A percentile compares a stretch with the other conserved stretches of the same genome.
Conservation (phyloP, 805 yeast genomes). For the Yarrowia deformans region DNA sequence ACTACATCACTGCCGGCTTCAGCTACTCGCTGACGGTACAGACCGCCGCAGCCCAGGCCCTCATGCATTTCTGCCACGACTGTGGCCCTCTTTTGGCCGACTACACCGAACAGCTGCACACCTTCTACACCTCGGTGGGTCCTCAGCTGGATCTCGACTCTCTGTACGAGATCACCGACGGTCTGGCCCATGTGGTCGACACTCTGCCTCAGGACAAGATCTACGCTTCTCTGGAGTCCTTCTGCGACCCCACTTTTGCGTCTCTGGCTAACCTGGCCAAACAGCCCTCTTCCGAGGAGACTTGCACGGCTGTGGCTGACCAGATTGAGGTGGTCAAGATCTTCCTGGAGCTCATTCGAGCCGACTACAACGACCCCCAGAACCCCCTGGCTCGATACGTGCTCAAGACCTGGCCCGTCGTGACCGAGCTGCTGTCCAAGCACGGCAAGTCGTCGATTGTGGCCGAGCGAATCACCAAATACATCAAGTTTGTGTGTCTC, state of each 20-base stretch:
- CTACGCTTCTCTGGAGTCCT: constrained; percentile 63
- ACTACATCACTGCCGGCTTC: constrained; percentile 84
- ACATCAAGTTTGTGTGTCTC: constrained; percentile 64
- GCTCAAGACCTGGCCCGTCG: constrained; percentile 67
- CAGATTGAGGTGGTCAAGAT: constrained; percentile 72
- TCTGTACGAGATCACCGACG: constrained; percentile 82
- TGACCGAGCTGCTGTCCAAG: constrained; percentile 57
- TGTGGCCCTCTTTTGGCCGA: constrained; percentile 71
- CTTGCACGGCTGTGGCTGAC: constrained; percentile 65
- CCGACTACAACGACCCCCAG: constrained; percentile 48
- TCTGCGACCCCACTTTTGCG: constrained; percentile 70
- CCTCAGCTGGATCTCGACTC: constrained; percentile 69
- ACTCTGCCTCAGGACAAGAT: constrained; percentile 61
- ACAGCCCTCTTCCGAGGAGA: constrained; percentile 50
- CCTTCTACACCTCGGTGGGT: constrained; percentile 68
- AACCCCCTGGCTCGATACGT: constrained; percentile 62
- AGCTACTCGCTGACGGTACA: constrained; percentile 57
- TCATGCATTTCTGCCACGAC: constrained; percentile 94
- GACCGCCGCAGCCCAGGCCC: constrained; percentile 89
- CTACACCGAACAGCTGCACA: constrained; percentile 75
- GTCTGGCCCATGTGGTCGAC: constrained; percentile 81
- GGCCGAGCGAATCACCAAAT: constrained; percentile 77
- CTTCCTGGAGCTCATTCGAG: constrained; percentile 64
- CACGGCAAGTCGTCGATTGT: constrained; percentile 68
- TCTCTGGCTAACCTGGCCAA: constrained; percentile 44